Evolutionary conservation across 331 rosid species (phyloP), one percentile per base, ranked within the genome.

Genomic region (Ulmus americana): DNA sequence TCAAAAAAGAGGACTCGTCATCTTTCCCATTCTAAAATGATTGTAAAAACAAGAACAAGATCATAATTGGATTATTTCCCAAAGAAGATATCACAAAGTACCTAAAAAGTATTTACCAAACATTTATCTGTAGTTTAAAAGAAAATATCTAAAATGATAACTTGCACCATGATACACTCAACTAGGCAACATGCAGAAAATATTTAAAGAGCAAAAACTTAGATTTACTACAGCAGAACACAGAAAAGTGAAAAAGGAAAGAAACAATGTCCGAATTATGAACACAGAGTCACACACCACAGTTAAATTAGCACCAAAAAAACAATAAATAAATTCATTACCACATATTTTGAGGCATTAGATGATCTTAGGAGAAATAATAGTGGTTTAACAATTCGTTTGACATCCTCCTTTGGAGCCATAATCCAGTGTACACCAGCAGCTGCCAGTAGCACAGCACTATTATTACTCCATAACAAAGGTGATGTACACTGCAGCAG

Each of bases 381-480:
- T 20, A 94, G 79, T 11, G 99, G 99, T 75, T 94, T 94, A 68
- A 85, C 83, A 79, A 90, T 90, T 77, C 64, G 79, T 53, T 71
- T 79, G 59, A 87, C 71, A 70, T 82, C 73, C 71, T 82, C 83
- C 77, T 35, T 77, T 35, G 97, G 81, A 2, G 95, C 95, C 96
- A 94, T 82, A 76, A 90, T 84, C 99, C 99, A 94, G 80, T 90
- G 97, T 18, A 90, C 88, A 62, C 95, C 81, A 40, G 95, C 91
- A 76, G 97, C 91, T 67, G 91, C 97, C 78, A 94, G 91, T 70
- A 87, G 95, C 70, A 87, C 99, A 64, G 99, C 99, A 67, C 99
- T 87, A 65, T 90, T 94, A 76, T 94, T 78, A 72, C 96, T 85
- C 99, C 99, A 90, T 65, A 94, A 76, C 82, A 94, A 85, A 59